Base-by-base conservation (phyloP, 106 monocot genomes). In the Dioscorea zingiberensis region DNA sequence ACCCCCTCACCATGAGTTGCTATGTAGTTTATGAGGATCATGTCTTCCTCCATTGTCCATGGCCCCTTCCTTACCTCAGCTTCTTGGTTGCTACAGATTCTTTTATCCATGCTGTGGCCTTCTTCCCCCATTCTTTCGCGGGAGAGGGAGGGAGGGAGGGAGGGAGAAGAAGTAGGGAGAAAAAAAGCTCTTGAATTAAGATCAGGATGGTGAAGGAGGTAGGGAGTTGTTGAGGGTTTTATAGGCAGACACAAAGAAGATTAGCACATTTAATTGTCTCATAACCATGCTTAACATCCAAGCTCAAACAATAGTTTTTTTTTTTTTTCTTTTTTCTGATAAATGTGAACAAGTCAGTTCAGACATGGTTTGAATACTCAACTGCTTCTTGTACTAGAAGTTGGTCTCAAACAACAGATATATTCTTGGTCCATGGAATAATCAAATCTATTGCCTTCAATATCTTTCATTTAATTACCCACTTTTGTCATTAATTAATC, bases 11-110 rank as follows among this genome's bases (percentile, higher is more conserved):
- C 87, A 47, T 83, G 73, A 32, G 64, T 77, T 8, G 80, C 65
- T 59, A 87, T 83, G 77, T 83, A 87, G 80, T 83, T 87, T n/a
- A 83, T 77, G 32, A 87, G 80, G 71, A 87, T 83, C 59, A 87
- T 66, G 53, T 87, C 87, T 72, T 87, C 87, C 74, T 87, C 87
- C 80, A 87, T 74, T 12, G 87, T 87, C 87, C 87, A 87, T 63
- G 87, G 83, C 10, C 87, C 87, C 62, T 83, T 83, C 60, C 86
- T 69, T 25, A 86, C 82, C 69, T 82, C 86, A 15, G 65, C 67
- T 54, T 79, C 78, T 45, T 82, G 69, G 22, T 8, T 53, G 29
- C 44, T 38, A 13, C 38, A 24, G 16, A 63, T 30, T 29, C 64
- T 76, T 56, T 76, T 76, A 18, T 76, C 69, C 56, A 56, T 57